Evolutionary conservation across 208 protist genomes (phyloP).

Genomic region (Crithidia expoeki): DNA sequence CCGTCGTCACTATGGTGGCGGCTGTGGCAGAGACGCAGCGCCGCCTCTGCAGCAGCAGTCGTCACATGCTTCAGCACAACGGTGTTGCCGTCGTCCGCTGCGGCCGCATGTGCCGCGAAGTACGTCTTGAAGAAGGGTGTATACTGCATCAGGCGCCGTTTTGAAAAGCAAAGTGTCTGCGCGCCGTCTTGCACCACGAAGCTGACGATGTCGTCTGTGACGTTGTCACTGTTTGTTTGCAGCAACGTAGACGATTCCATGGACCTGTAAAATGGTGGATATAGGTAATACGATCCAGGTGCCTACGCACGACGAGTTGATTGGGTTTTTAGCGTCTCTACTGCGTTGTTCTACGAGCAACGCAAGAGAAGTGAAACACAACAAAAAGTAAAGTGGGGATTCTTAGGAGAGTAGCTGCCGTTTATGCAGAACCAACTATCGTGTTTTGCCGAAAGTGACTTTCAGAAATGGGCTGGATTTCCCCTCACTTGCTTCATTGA

Average conservation of each 20-base stretch:
- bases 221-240: not conserved
- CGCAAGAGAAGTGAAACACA: too few species aligned
- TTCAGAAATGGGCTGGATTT: too few species aligned
- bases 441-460: too few species aligned
- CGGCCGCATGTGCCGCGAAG: constrained; percentile 12
- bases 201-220: constrained; percentile 13
- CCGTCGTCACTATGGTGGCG: constrained; percentile 25
- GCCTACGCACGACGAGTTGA: too few species aligned
- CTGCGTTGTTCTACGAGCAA: too few species aligned
- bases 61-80: constrained; percentile 28
- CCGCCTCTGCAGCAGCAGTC: constrained; percentile 30
- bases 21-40: constrained; percentile 31
- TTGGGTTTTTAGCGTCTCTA: too few species aligned
- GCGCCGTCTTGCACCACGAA: constrained; percentile 22
- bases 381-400: too few species aligned
- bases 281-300: too few species aligned
- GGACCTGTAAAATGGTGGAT: not conserved
- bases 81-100: not conserved
- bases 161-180: constrained; percentile 25
- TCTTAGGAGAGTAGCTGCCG: too few species aligned
- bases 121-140: constrained; percentile 21
- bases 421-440: too few species aligned
- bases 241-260: not conserved
- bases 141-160: constrained; percentile 17
- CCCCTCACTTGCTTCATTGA: too few species aligned